Evolutionary conservation across 2,329 filamentous ascomycete species (phyloP).

Genomic region (Didymella arachidicola): DNA sequence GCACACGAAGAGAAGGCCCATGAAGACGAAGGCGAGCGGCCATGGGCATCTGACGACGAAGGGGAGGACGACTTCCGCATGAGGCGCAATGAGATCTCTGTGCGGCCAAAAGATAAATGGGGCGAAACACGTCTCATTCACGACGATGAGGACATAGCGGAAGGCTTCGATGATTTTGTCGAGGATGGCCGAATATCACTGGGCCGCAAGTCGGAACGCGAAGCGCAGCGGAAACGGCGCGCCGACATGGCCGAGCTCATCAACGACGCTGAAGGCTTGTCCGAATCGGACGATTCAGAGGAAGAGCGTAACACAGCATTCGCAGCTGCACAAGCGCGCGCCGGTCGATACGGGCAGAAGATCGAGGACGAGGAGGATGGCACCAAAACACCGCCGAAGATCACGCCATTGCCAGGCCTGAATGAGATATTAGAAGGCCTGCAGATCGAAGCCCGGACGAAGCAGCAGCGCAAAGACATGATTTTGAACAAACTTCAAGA

Average conservation of each 20-base stretch:
- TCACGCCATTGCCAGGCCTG: slow-evolving; percentile 79
- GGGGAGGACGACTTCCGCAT: slow-evolving; percentile 51
- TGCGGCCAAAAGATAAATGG: slow-evolving; percentile 67
- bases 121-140: slow-evolving; percentile 75
- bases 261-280: slow-evolving; percentile 76
- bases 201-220: slow-evolving; percentile 78
- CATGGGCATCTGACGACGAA: slow-evolving; percentile 52
- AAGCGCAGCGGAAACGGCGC: slow-evolving; percentile 70
- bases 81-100: slow-evolving; percentile 54
- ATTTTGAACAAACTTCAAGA: slow-evolving; percentile 71
- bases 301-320: slow-evolving; percentile 76
- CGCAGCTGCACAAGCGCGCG: slow-evolving; percentile 83
- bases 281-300: slow-evolving; percentile 72
- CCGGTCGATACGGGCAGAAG: slow-evolving; percentile 77
- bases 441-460: slow-evolving; percentile 65
- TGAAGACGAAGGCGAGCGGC: slow-evolving; percentile 57
- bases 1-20: slow-evolving; percentile 73
- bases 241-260: slow-evolving; percentile 86
- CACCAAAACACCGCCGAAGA: slow-evolving; percentile 71
- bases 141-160: slow-evolving; percentile 91
- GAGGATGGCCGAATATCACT: slow-evolving; percentile 83
- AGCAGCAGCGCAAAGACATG: slow-evolving; percentile 66
- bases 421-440: slow-evolving; percentile 71
- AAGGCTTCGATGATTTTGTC: slow-evolving; percentile 92
- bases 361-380: slow-evolving; percentile 53